These are phyloP conservation scores for Raffaelea arxii DNA, from an alignment of 2,329 filamentous ascomycete genomes.

Conservation along the genomic window DNA sequence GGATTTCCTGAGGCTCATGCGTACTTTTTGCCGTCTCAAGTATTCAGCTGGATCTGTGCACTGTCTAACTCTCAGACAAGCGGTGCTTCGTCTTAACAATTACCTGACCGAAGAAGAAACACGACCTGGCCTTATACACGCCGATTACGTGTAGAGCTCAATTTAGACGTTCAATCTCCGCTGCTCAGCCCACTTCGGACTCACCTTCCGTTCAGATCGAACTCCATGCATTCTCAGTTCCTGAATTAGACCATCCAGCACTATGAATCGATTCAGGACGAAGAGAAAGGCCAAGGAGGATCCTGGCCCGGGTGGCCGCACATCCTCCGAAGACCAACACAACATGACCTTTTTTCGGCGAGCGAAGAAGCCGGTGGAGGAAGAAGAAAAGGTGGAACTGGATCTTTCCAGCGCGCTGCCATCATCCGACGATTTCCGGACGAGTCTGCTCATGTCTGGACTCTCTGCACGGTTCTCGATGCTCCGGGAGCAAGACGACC, in stretches of 20 bases:
- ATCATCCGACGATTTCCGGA: slow-evolving; percentile 81
- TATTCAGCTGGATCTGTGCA: too few relatives aligned
- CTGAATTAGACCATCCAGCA: slow-evolving; percentile 9
- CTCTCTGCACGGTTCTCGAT: slow-evolving; percentile 94
- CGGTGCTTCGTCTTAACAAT: too few relatives aligned
- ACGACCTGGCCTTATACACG: too few relatives aligned
- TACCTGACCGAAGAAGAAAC: too few relatives aligned
- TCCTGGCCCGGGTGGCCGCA: slow-evolving; percentile 21
- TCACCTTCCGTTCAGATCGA: too few relatives aligned
- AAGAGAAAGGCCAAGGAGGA: slow-evolving; percentile 62
- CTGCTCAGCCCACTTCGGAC: too few relatives aligned
- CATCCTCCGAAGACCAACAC: slow-evolving; percentile 44
- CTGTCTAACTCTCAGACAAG: too few relatives aligned
- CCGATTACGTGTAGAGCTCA: too few relatives aligned
- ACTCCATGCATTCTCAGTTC: neutral
- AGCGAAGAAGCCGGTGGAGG: slow-evolving; percentile 42
- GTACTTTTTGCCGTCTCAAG: neutral
- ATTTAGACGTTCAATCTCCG: too few relatives aligned
- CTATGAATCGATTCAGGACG: slow-evolving; percentile 69
- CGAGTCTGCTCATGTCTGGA: slow-evolving; percentile 90
- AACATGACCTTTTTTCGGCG: slow-evolving; percentile 39
- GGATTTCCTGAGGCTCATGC: too few relatives aligned
- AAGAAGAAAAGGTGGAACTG: slow-evolving; percentile 54
- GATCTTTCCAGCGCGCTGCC: slow-evolving; percentile 69
- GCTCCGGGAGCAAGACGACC: slow-evolving; percentile 90